Percentiles rank a stretch among this genome's conserved stretches.
phyloP scores from a whole-genome alignment of 495 filamentous ascomycete genomes.

The Aspergillus bertholletiae region DNA sequence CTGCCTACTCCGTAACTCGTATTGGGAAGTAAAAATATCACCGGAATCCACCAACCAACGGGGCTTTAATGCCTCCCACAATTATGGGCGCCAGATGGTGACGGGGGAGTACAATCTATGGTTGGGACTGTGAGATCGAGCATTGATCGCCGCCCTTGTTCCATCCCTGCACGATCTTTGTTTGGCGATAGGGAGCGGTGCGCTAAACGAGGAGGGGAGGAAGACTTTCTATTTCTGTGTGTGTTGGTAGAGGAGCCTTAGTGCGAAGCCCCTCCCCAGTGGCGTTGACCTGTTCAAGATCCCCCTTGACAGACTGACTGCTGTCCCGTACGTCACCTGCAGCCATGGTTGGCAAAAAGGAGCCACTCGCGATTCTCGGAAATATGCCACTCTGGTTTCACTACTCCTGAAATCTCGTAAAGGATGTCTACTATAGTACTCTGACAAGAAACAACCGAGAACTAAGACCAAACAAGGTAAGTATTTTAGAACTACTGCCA shows the following conservation, averaged over 20 bases:
- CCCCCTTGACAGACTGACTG: background rate
- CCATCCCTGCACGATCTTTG: slow-evolving; percentile 18
- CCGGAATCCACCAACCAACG: background rate
- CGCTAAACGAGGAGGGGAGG: background rate
- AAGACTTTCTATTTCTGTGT: background rate
- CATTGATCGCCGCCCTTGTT: slow-evolving; percentile 15
- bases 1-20: background rate
- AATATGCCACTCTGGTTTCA: too few species aligned
- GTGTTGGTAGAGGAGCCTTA: background rate
- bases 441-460: too few species aligned
- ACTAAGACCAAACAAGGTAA: too few species aligned
- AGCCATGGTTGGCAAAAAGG: background rate
- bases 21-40: background rate
- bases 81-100: background rate
- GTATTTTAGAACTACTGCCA: too few species aligned
- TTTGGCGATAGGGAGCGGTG: background rate
- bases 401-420: too few species aligned
- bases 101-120: background rate
- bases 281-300: background rate
- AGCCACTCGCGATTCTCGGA: background rate
- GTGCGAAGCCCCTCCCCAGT: background rate
- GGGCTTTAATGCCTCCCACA: background rate
- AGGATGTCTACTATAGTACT: too few species aligned
- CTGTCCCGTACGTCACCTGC: background rate
- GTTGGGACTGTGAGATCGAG: slow-evolving; percentile 5